phyloP scores from a whole-genome alignment of 2,329 filamentous ascomycete species.

The Ascochyta fabae region DNA sequence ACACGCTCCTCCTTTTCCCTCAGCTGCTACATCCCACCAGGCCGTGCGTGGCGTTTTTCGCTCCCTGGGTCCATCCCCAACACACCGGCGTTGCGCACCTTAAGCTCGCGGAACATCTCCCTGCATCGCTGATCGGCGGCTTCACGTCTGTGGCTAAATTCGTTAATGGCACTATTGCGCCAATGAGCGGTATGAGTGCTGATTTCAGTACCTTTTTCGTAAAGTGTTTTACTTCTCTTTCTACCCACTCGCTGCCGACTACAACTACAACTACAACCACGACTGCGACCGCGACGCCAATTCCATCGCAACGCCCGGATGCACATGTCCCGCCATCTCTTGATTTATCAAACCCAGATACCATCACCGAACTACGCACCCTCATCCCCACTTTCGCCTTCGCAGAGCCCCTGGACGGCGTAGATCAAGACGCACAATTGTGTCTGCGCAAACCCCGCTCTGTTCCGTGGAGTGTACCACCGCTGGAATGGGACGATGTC shows the following conservation, averaged over 20 bases:
- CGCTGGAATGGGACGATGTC: slow-evolving; percentile 23
- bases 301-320: no score
- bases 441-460: slow-evolving; percentile 26
- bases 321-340: background rate
- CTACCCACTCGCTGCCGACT: background rate
- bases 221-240: slow-evolving; percentile 4
- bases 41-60: slow-evolving; percentile 31
- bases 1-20: slow-evolving; percentile 27
- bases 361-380: slow-evolving; percentile 16
- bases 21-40: slow-evolving; percentile 24
- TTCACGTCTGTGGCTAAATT: slow-evolving; percentile 21
- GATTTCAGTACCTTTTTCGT: slow-evolving; percentile 1
- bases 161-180: slow-evolving; percentile 23
- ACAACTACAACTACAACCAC: no score
- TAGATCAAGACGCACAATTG: slow-evolving; percentile 25
- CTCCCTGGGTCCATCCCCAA: slow-evolving; percentile 33
- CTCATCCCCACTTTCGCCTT: slow-evolving; percentile 25
- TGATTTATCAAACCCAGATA: slow-evolving; percentile 6
- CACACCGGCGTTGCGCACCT: slow-evolving; percentile 24
- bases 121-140: slow-evolving; percentile 22
- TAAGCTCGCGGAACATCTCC: slow-evolving; percentile 22
- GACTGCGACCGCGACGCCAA: no score
- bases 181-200: slow-evolving; percentile 17
- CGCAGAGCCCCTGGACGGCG: slow-evolving; percentile 25
- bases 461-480: slow-evolving; percentile 16